phyloP scores from a whole-genome alignment of 805 yeast species.

The Saccharomycopsis sp. region DNA sequence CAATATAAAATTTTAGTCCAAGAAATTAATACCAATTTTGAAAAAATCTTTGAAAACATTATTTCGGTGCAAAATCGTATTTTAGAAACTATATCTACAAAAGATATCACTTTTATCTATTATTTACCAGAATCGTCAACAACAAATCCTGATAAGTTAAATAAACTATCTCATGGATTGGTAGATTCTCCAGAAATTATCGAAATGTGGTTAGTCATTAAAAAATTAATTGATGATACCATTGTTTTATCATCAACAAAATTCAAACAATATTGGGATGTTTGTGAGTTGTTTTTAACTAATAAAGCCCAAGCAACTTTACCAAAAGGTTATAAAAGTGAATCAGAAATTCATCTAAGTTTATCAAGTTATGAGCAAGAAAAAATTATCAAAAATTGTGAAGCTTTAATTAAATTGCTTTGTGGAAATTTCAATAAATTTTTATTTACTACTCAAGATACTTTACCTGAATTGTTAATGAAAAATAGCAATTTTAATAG shows the following conservation, averaged over 20 bases:
- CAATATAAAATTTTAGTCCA: conserved; percentile 33
- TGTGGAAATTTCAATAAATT: conserved; percentile 23
- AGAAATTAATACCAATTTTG: conserved; percentile 32
- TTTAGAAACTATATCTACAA: conserved; percentile 27
- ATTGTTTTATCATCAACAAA: conserved; percentile 27
- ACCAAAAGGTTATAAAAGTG: conserved; percentile 31
- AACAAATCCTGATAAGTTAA: conserved; percentile 6
- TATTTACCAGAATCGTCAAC: conserved; percentile 19
- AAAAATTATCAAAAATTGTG: conserved; percentile 30
- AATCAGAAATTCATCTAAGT: conserved; percentile 28
- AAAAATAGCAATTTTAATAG: not conserved
- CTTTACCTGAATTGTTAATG: conserved; percentile 7
- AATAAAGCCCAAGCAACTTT: conserved; percentile 35
- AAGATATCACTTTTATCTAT: conserved; percentile 25
- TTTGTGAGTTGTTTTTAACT: conserved; percentile 42
- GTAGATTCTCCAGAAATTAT: conserved; percentile 44
- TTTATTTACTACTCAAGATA: conserved; percentile 27
- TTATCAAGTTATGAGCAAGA: conserved; percentile 35
- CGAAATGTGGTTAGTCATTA: conserved; percentile 49
- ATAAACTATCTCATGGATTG: conserved; percentile 22
- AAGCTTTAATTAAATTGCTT: conserved; percentile 29
- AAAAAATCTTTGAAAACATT: conserved; percentile 31
- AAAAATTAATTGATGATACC: conserved; percentile 32
- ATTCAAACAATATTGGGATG: conserved; percentile 42
- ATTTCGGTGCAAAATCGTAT: conserved; percentile 31